Base-by-base conservation (phyloP, 2,329 filamentous ascomycete genomes). In the Ophiocordyceps australis region DNA sequence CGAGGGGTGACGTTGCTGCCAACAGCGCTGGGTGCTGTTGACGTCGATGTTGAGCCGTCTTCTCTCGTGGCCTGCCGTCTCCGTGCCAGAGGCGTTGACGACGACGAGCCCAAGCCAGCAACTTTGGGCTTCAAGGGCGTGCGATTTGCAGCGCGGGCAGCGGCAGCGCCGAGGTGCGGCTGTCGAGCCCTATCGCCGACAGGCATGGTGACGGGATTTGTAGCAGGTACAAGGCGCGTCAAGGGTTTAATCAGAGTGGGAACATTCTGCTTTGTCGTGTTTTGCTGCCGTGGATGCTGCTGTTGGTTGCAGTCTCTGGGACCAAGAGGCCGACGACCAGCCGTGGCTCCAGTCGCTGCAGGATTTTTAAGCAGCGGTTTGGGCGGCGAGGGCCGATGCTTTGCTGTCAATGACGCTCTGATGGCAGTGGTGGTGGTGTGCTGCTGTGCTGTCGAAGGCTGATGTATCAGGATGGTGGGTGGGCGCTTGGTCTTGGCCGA, bases 1-100 rank as follows among this genome's bases (percentile, higher is more conserved):
- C 83, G 70, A 26, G 82, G 80, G 4, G 83, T 91, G 43, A 83
- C 56, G 45, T 80, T 83, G 45, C 54, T 64, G 24, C 14, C 11
- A 47, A 60, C 54, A n/a, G n/a, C n/a, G n/a, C n/a, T n/a, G n/a
- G n/a, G n/a, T n/a, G n/a, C n/a, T n/a, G n/a, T n/a, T n/a, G n/a
- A n/a, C n/a, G n/a, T n/a, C 7, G 69, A 58, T 23, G 64, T 61
- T 23, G 59, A 48, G 35, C 58, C 42, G 32, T 68, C 62, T 26
- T 75, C 68, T 31, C 43, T 42, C 10, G 35, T 24, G 12, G 28
- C 23, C 10, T 34, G 29, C 30, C 19, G 33, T 32, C 24, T 28
- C 14, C 25, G 28, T 9, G 45, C 39, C 17, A 57, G 41, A n/a
- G 62, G 59, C 22, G 57, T 57, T 23, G 49, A 43, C 24, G 50